Conservation (phyloP, 371 early-diverging fungal species). For the Rhizopus sp. region DNA sequence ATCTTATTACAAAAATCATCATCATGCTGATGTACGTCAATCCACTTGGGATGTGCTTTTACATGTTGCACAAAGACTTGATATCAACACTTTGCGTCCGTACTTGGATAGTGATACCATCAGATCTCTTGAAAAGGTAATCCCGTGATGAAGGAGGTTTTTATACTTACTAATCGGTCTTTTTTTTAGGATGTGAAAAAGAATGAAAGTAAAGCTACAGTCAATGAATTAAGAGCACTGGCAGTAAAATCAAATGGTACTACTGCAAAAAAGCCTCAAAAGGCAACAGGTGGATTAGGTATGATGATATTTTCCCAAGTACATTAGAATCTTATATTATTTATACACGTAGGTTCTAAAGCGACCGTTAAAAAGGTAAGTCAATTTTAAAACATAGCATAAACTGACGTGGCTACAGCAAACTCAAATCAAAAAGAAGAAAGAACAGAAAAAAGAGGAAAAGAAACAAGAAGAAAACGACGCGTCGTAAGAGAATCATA, state of each 20-base stretch:
- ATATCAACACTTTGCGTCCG: constrained; percentile 7
- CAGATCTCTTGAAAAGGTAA: constrained; percentile 12
- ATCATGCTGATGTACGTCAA: constrained; percentile 67
- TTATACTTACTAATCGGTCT: not conserved
- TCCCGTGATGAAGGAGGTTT: not conserved
- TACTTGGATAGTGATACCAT: constrained; percentile 20
- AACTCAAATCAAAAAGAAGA: constrained; percentile 5
- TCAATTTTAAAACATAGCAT: not conserved
- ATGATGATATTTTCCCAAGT: too few species aligned
- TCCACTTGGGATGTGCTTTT: constrained; percentile 54
- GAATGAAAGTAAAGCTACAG: constrained; percentile 16
- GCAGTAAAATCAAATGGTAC: constrained; percentile 27
- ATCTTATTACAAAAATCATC: constrained; percentile 58
- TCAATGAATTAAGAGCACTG: constrained; percentile 36
- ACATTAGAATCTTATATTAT: not conserved
- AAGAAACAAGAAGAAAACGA: constrained; percentile 11
- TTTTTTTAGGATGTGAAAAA: constrained; percentile 17
- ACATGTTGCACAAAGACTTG: constrained; percentile 5
- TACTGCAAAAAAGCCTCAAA: constrained; percentile 2
- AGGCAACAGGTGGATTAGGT: not conserved
- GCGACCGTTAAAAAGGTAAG: constrained; percentile 3
- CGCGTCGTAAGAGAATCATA: constrained; percentile 1
- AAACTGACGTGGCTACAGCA: constrained; percentile 1
- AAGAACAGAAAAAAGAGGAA: constrained; percentile 1
- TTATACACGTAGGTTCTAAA: constrained; percentile 3